Base-by-base conservation (phyloP, 2,329 filamentous ascomycete genomes). In the Diaporthe citri region DNA sequence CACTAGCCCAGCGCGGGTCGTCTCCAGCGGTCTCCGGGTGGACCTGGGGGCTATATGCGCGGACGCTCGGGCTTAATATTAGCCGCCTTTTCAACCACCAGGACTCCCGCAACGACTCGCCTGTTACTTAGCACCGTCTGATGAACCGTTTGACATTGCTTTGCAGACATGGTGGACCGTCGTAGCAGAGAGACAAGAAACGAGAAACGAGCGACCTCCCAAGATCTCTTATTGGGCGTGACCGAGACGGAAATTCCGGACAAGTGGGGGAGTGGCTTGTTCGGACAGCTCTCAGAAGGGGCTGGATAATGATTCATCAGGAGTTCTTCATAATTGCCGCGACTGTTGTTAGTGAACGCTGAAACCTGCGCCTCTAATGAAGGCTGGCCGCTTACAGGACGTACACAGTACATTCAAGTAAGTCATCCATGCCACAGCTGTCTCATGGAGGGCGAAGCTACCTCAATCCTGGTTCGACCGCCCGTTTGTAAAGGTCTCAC, bases 91-190 rank as follows among this genome's bases (percentile, higher is more conserved):
- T 39, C 64, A 67, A 52, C 46, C n/a, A 39, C 64, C 46, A 67
- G 20, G 41, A 41, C 46, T 52, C 4, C 22, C 22, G 46, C 15
- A 51, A 67, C 64, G 46, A 67, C 64, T 67, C 64, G 34, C 28
- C 64, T 52, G 46, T 67, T 39, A 41, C 64, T 52, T 55, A 55
- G 64, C 46, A 55, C 15, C 64, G 64, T 69, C 64, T 69, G 64
- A 69, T 69, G 31, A 41, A 55, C 64, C 34, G 64, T 69, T 55
- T 69, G 64, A 69, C 31, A 55, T 69, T 52, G 48, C 34, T 15
- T 4, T 52, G 34, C 46, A 12, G 12, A 20, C 64, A 51, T 41
- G 48, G 64, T 69, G 64, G 46, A 52, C 34, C 64, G 34, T 34
- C 64, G 22, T 25, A 67, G 46, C 46, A 39, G n/a, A 67, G 43